Evolutionary conservation across 2,329 filamentous ascomycete species (phyloP).

Genomic region (Diatrype stigma): DNA sequence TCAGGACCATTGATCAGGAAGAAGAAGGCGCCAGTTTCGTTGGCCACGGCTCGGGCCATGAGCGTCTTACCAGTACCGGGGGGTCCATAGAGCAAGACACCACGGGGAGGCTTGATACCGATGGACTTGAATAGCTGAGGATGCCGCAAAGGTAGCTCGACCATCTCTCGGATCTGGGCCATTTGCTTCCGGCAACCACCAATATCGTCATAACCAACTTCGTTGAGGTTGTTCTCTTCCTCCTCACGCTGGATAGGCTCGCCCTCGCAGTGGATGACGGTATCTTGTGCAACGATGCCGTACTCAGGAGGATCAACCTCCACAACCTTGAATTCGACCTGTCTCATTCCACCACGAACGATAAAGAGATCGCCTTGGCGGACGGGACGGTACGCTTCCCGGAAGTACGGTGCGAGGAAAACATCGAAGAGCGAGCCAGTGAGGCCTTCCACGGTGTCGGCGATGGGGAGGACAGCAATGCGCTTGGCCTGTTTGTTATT

Average conservation of each 20-base stretch:
- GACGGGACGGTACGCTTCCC: slow-evolving; percentile 95
- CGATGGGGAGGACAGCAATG: slow-evolving; percentile 95
- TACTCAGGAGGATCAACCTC: slow-evolving; percentile 98
- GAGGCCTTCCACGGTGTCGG: slow-evolving; percentile 95
- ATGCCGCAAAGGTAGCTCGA: slow-evolving; percentile 93
- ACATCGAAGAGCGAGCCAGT: slow-evolving; percentile 98
- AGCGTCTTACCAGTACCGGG: slow-evolving; percentile 99
- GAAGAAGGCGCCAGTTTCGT: slow-evolving; percentile 98
- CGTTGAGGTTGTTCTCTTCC: slow-evolving; percentile 98
- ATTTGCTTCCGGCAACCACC: slow-evolving; percentile 99
- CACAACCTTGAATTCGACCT: slow-evolving; percentile 99
- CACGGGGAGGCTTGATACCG: slow-evolving; percentile 97
- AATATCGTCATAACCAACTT: slow-evolving; percentile 98
- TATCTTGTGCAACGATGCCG: slow-evolving; percentile 97
- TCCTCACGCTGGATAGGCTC: slow-evolving; percentile 95
- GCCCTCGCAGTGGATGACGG: slow-evolving; percentile 97
- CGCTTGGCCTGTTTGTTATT: slow-evolving; percentile 74
- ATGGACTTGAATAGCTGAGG: slow-evolving; percentile 99
- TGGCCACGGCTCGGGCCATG: slow-evolving; percentile 97
- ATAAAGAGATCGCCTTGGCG: slow-evolving; percentile 98
- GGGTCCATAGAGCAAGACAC: slow-evolving; percentile 93
- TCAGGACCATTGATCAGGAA: slow-evolving; percentile 99
- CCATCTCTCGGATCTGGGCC: slow-evolving; percentile 98
- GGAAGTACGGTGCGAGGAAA: slow-evolving; percentile 99
- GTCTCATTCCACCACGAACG: slow-evolving; percentile 94